Evolutionary conservation across 1,139 yeast genomes (phyloP).

Genomic region (Pichia sp.): DNA sequence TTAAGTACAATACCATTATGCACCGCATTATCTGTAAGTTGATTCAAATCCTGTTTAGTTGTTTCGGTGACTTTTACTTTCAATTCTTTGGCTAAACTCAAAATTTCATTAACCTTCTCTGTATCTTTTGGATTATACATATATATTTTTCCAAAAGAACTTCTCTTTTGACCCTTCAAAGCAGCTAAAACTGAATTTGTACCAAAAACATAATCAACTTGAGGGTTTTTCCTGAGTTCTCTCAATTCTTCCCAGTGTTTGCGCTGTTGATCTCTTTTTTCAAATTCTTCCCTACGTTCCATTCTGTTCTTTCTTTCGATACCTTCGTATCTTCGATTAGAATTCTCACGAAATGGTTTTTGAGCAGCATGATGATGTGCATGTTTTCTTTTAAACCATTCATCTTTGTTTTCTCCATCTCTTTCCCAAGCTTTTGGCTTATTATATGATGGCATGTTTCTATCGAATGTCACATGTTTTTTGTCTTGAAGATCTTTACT

Average conservation of each 20-base stretch:
- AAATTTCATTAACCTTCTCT: conserved; percentile 27
- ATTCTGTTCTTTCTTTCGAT: conserved; percentile 6
- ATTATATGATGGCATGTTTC: conserved; percentile 33
- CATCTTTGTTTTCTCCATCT: conserved; percentile 42
- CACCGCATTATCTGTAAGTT: conserved; percentile 58
- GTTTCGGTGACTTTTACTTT: conserved; percentile 18
- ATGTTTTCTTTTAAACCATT: conserved; percentile 45
- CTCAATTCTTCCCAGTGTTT: conserved; percentile 7
- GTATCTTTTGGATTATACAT: conserved; percentile 35
- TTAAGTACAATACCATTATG: conserved; percentile 80
- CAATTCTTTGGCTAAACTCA: conserved; percentile 36
- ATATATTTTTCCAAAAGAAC: conserved; percentile 42
- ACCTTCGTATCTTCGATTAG: conserved; percentile 5
- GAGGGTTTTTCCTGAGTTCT: conserved; percentile 29
- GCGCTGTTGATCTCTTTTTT: conserved; percentile 3
- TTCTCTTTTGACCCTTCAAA: conserved; percentile 46
- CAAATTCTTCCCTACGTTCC: conserved; percentile 2
- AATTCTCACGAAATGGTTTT: conserved; percentile 13
- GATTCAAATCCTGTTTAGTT: conserved; percentile 50
- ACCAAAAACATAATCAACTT: conserved; percentile 68
- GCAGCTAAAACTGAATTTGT: conserved; percentile 71
- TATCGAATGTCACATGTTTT: conserved; percentile 29
- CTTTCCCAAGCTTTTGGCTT: conserved; percentile 51
- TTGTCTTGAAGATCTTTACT: background rate
- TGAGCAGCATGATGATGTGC: conserved; percentile 52